Base-by-base conservation (phyloP, 768 basidiomycete species). In the Sistotremastrum niveocremeum region DNA sequence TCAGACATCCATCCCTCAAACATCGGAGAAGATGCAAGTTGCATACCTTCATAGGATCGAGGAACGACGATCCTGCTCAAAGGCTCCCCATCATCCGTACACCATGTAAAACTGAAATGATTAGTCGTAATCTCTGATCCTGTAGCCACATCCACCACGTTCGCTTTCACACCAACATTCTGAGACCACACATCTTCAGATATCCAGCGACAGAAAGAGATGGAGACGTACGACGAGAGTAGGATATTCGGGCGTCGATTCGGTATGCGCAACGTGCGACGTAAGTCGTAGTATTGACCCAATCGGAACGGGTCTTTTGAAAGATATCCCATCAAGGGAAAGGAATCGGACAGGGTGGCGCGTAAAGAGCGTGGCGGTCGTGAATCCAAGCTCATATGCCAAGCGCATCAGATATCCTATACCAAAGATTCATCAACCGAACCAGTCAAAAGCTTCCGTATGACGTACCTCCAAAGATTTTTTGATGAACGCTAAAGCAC, bases 271-370 rank as follows among this genome's bases (percentile, higher is more conserved):
- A 35, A 89, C 72, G 51, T 77, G 72, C 1, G 83, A 83, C 1
- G 74, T 75, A 35, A 90, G 68, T 3, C 80, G 74, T 9, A 90
- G 72, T 42, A 88, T 82, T 0, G 81, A 84, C 5, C 86, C 87
- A 39, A 89, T 88, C 2, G 85, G 82, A 0, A 91, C 86, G 0
- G 87, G 85, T 31, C 76, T 72, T 39, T 73, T 69, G 64, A 91
- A 89, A 2, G 77, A 76, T 57, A 89, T 87, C 33, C 77, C 76
- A 54, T 89, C 85, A 10, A 88, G 71, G 4, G 84, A 81, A 31
- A 84, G 67, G 63, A 89, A 89, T 3, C 73, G 72, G 42, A 87
- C 70, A 1, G 59, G 57, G 3, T 76, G 72, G 4, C 73, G 71
- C 3, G 80, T 80, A 61, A 86, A 84, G 46, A 86, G 61, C 39